These are phyloP conservation scores for Amanita rubescens DNA, from an alignment of 768 basidiomycete genomes.

Conservation along the genomic window DNA sequence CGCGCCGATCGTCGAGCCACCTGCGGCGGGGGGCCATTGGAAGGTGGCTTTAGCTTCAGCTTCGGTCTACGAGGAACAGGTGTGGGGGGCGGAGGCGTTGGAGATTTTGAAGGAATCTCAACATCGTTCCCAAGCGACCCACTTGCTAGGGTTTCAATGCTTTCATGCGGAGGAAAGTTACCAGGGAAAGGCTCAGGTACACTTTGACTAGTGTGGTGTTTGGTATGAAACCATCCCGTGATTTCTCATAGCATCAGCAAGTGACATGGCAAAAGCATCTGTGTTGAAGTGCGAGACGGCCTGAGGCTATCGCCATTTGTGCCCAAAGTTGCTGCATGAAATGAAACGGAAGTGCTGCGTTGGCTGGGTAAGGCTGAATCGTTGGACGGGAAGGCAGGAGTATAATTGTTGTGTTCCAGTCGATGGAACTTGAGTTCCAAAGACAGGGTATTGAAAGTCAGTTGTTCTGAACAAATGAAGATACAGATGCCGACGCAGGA, in stretches of 20 bases:
- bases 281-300: neutral
- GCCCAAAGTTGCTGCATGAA: conserved; percentile 3
- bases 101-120: neutral
- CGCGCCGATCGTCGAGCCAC: neutral
- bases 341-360: neutral
- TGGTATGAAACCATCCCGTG: conserved; percentile 2
- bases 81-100: neutral
- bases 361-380: neutral
- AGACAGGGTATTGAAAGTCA: neutral
- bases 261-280: conserved; percentile 5
- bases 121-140: neutral
- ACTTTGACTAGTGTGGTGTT: neutral
- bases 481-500: neutral
- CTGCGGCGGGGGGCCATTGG: neutral
- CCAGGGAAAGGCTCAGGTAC: neutral
- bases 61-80: neutral
- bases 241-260: conserved; percentile 10
- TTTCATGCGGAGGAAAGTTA: neutral
- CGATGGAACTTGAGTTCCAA: neutral
- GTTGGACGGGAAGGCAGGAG: neutral
- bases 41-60: neutral
- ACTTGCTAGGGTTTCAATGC: neutral
- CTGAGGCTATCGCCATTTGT: conserved; percentile 2
- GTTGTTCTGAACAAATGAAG: neutral
- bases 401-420: neutral